Conservation (phyloP, 179 eudicot species). For the Drosera spatulata region DNA sequence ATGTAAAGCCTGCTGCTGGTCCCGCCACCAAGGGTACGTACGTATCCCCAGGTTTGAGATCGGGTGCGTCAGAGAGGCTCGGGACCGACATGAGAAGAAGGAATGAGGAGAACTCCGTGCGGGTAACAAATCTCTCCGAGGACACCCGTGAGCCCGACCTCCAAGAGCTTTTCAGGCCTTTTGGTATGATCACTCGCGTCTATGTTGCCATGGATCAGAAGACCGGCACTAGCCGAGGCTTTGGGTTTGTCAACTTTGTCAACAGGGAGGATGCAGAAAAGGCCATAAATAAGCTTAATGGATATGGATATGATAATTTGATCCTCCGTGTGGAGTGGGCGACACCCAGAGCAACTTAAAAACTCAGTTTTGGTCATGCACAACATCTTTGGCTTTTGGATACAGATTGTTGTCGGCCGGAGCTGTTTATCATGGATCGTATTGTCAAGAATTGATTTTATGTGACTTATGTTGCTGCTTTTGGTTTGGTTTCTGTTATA, state of each 20-base stretch:
- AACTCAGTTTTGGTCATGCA: too few relatives aligned
- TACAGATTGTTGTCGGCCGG: neutral
- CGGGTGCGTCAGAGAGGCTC: conserved; percentile 43
- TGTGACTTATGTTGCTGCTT: too few relatives aligned
- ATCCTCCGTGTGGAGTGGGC: conserved; percentile 74
- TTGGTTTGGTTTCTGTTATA: too few relatives aligned
- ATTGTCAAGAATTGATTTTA: too few relatives aligned
- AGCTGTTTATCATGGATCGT: neutral
- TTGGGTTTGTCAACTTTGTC: conserved; percentile 79
- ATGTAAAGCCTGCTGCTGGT: conserved; percentile 10
- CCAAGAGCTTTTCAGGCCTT: conserved; percentile 71
- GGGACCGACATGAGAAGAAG: conserved; percentile 65
- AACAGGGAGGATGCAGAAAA: conserved; percentile 61
- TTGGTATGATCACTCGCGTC: conserved; percentile 60
- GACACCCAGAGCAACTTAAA: conserved; percentile 27
- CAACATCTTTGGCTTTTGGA: neutral
- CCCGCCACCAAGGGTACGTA: conserved; percentile 34
- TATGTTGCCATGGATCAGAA: conserved; percentile 88
- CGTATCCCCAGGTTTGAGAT: conserved; percentile 55
- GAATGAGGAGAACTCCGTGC: conserved; percentile 84
- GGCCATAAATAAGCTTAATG: conserved; percentile 68
- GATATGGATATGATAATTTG: conserved; percentile 81
- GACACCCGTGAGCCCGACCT: conserved; percentile 84
- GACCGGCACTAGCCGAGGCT: conserved; percentile 75
- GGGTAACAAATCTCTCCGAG: conserved; percentile 90